These are phyloP conservation scores for Trichoderma sp. DNA, from an alignment of 2,329 filamentous ascomycete species.

Conservation along the genomic window DNA sequence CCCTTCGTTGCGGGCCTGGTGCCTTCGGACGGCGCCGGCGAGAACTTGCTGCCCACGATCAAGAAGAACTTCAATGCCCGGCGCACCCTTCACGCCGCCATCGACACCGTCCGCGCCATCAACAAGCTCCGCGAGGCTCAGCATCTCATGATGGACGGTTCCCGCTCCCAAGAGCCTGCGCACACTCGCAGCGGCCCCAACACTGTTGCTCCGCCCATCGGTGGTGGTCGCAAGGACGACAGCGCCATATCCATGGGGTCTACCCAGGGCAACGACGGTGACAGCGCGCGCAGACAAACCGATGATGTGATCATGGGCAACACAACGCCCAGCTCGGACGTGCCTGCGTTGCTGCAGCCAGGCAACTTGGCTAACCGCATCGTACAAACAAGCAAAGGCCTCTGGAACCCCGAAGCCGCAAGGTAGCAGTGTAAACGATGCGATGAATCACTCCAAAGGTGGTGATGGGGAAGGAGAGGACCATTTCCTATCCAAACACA, in stretches of 20 bases:
- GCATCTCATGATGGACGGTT: conserved; percentile 60
- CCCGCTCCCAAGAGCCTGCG: conserved; percentile 48
- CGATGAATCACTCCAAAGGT: background rate
- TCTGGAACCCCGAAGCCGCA: conserved; percentile 49
- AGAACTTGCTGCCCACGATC: conserved; percentile 64
- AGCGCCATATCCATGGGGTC: conserved; percentile 41
- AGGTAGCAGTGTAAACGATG: background rate
- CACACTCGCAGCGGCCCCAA: conserved; percentile 36
- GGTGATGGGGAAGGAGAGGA: background rate
- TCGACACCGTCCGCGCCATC: conserved; percentile 68
- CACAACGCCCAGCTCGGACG: conserved; percentile 28
- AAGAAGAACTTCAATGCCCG: conserved; percentile 74
- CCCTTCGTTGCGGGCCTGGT: conserved; percentile 59
- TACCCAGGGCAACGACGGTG: conserved; percentile 28
- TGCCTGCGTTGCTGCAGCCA: conserved; percentile 53
- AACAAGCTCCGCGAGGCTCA: conserved; percentile 67
- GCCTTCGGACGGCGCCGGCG: conserved; percentile 46
- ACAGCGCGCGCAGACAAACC: background rate
- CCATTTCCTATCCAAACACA: background rate
- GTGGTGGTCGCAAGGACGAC: conserved; percentile 40
- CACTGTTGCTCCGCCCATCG: conserved; percentile 32
- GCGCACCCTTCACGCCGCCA: conserved; percentile 65
- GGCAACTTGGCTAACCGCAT: conserved; percentile 55
- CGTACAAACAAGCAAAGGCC: conserved; percentile 60
- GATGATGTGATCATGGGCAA: conserved; percentile 50